Conservation (phyloP, 2,329 filamentous ascomycete species). For the Claviceps sp. region DNA sequence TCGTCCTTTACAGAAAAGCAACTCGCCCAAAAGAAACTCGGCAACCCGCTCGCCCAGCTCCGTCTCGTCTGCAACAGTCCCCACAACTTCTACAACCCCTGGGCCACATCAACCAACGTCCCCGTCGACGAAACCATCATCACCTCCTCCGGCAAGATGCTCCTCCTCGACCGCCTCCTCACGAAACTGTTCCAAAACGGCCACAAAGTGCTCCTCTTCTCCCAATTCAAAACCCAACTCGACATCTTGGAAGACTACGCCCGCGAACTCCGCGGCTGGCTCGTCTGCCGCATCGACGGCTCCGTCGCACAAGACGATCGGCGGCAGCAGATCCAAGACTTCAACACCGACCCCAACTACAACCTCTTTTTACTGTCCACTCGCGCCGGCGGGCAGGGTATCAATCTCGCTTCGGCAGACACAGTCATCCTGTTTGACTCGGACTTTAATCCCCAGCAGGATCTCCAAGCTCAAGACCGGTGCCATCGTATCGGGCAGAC, state of each 20-base stretch:
- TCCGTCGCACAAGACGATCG: slow-evolving; percentile 63
- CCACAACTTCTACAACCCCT: slow-evolving; percentile 94
- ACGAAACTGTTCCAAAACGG: slow-evolving; percentile 57
- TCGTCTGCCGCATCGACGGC: slow-evolving; percentile 81
- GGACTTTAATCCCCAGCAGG: slow-evolving; percentile 93
- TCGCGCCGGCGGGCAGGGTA: slow-evolving; percentile 83
- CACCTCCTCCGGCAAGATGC: slow-evolving; percentile 87
- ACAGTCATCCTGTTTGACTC: slow-evolving; percentile 84
- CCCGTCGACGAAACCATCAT: slow-evolving; percentile 69
- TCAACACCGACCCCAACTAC: slow-evolving; percentile 51
- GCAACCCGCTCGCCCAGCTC: slow-evolving; percentile 85
- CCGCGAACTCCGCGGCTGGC: slow-evolving; percentile 59
- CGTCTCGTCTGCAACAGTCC: slow-evolving; percentile 86
- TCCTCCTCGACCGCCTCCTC: slow-evolving; percentile 77
- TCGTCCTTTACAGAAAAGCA: slow-evolving; percentile 50
- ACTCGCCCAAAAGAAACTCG: slow-evolving; percentile 80
- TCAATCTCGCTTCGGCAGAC: slow-evolving; percentile 84
- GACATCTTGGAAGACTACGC: slow-evolving; percentile 87
- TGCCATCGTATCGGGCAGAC: slow-evolving; percentile 92
- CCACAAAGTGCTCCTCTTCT: slow-evolving; percentile 93
- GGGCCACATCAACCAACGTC: slow-evolving; percentile 45
- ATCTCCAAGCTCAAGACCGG: slow-evolving; percentile 90
- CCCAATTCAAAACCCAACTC: slow-evolving; percentile 88
- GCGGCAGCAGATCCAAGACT: slow-evolving; percentile 56
- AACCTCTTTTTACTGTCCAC: slow-evolving; percentile 83